These are phyloP conservation scores for Lizonia empirigonia DNA, from an alignment of 2,329 filamentous ascomycete genomes.

Conservation along the genomic window DNA sequence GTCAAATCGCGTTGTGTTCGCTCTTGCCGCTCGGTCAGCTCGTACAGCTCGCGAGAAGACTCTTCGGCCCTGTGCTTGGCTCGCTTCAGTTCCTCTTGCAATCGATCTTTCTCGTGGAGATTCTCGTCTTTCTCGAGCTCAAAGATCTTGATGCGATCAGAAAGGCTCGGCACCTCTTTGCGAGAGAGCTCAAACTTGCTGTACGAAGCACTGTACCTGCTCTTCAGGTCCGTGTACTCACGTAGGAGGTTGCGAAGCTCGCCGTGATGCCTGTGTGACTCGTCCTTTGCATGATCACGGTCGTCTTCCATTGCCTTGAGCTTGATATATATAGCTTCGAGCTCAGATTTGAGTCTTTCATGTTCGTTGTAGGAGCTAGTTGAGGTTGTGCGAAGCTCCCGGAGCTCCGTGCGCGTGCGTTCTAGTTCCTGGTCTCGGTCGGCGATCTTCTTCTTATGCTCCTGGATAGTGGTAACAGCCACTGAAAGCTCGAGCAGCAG, in stretches of 20 bases:
- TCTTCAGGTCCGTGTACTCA: conserved; percentile 35
- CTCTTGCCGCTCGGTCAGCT: conserved; percentile 31
- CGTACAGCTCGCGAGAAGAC: conserved; percentile 26
- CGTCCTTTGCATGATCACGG: conserved; percentile 26
- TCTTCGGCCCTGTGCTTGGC: conserved; percentile 28
- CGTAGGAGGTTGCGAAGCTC: conserved; percentile 29
- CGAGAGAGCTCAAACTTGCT: conserved; percentile 30
- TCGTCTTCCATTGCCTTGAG: conserved; percentile 28
- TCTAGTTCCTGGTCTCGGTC: conserved; percentile 30
- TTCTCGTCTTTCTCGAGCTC: conserved; percentile 32
- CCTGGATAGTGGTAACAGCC: conserved; percentile 25
- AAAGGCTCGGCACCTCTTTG: conserved; percentile 28
- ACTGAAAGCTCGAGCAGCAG: conserved; percentile 30
- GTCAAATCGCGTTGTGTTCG: conserved; percentile 28
- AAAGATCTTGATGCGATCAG: conserved; percentile 30
- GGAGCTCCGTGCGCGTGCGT: conserved; percentile 23
- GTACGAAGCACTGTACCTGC: conserved; percentile 24
- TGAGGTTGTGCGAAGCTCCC: conserved; percentile 19
- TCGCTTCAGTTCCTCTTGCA: conserved; percentile 33
- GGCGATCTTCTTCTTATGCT: conserved; percentile 32
- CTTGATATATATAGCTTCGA: conserved; percentile 23
- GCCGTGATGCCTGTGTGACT: conserved; percentile 29
- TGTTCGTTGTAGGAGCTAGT: conserved; percentile 19
- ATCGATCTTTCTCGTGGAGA: conserved; percentile 31
- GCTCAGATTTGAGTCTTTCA: conserved; percentile 26